Base-by-base conservation (phyloP, 805 yeast genomes). In the Candida methanosorbosa region DNA sequence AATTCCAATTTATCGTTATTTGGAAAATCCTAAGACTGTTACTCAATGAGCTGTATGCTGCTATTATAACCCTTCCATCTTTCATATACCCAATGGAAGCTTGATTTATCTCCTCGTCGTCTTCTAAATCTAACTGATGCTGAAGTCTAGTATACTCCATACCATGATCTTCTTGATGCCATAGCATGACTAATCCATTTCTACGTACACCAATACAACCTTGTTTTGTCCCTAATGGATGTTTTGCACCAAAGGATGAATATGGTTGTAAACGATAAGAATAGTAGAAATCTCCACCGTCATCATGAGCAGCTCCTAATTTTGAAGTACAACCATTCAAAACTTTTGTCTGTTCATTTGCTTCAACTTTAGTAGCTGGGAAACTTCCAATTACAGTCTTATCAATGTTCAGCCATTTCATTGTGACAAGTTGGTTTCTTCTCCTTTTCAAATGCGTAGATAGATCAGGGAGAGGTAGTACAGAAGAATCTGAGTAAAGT, bases 331-430 rank as follows among this genome's bases (percentile, higher is more conserved):
- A 55, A 7, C 65, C 65, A 34, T 52, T 56, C 7, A 51, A 36
- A 8, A 52, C 55, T 24, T 45, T 51, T 13, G 43, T 42, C 16
- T 50, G 51, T 8, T 39, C 28, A 6, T 49, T 45, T 8, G 51
- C 41, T 14, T 51, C 55, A 3, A 47, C 53, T 38, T 63, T 54
- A 3, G 61, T 52, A 0, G 86, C 84, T 0, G 83, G 82, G n/a
- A 70, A 63, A 38, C 70, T 73, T 13, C 72, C 59, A 14, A 78
- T 65, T 29, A 75, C 71, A 1, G 79, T 74, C 43, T 85, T 84
- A 33, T 81, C 85, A n/a, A 72, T 60, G 29, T 73, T 75, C 19
- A 86, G 64, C 95, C 95, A 86, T 44, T 72, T 71, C 52, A 80
- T 69, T 0, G 78, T 74, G 12, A 72, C 63, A 7, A 66, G 47